A percentile compares a stretch with the other conserved stretches of the same genome.
Evolutionary conservation across 2,329 filamentous ascomycete genomes (phyloP).

Genomic region (Neobulgaria alba): DNA sequence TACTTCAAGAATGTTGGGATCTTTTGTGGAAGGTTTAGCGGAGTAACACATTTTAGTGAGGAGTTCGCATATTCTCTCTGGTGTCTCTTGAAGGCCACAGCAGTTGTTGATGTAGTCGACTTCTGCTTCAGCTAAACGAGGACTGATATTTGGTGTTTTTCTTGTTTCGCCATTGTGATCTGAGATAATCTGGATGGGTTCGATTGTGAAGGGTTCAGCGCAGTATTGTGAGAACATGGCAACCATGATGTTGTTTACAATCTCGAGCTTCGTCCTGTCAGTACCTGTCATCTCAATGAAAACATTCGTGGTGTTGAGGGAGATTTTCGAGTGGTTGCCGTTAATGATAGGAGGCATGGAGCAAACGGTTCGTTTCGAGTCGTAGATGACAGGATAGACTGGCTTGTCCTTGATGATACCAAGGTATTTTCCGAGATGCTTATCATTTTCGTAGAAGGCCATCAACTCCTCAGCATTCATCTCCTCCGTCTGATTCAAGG

Average conservation of each 20-base stretch:
- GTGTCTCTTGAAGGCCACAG: slow-evolving; percentile 70
- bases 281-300: slow-evolving; percentile 97
- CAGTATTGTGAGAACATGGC: slow-evolving; percentile 96
- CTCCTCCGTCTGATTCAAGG: slow-evolving; percentile 82
- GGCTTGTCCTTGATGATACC: slow-evolving; percentile 92
- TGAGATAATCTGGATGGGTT: slow-evolving; percentile 87
- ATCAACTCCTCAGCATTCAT: slow-evolving; percentile 87
- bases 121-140: slow-evolving; percentile 70
- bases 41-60: slow-evolving; percentile 82
- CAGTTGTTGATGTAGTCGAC: slow-evolving; percentile 91
- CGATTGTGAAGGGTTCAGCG: slow-evolving; percentile 80
- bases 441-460: slow-evolving; percentile 91
- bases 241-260: slow-evolving; percentile 91
- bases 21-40: slow-evolving; percentile 64
- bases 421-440: slow-evolving; percentile 80
- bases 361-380: slow-evolving; percentile 77
- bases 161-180: slow-evolving; percentile 81
- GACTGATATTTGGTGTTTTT: slow-evolving; percentile 71
- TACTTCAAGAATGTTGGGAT: slow-evolving; percentile 68
- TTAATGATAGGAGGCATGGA: slow-evolving; percentile 98
- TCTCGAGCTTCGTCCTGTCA: slow-evolving; percentile 91
- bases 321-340: slow-evolving; percentile 93
- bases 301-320: slow-evolving; percentile 80
- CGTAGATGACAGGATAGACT: slow-evolving; percentile 92
- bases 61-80: slow-evolving; percentile 67